Percentiles rank a stretch among this genome's conserved stretches.
Conservation (phyloP, 1,284 basidiomycete species). For the Cronartium quercuum region DNA sequence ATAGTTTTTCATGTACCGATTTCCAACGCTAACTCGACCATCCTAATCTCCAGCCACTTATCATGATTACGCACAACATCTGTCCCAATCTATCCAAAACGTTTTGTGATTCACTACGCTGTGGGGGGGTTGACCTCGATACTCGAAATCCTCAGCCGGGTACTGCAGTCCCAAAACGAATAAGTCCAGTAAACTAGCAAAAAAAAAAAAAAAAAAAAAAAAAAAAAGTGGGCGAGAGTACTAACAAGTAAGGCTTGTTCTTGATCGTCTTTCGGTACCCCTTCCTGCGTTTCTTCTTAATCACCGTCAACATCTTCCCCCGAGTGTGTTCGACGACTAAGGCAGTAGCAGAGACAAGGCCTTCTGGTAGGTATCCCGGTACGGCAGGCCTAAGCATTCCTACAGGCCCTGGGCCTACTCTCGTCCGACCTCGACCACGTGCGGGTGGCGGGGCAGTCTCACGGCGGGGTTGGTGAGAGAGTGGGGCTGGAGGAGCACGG, state of each 20-base stretch:
- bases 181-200: not conserved
- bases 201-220: not conserved
- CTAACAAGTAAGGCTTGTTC: slow-evolving; percentile 61
- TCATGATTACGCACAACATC: too few species aligned
- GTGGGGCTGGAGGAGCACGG: slow-evolving; percentile 55
- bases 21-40: too few species aligned
- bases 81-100: too few species aligned
- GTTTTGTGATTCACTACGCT: too few species aligned
- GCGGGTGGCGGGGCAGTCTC: slow-evolving; percentile 22
- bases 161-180: not conserved
- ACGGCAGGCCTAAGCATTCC: slow-evolving; percentile 43
- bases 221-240: not conserved
- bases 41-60: too few species aligned
- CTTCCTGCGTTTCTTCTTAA: slow-evolving; percentile 97
- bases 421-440: not conserved
- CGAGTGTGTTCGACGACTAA: slow-evolving; percentile 96
- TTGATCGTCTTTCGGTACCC: slow-evolving; percentile 76
- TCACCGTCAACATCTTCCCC: slow-evolving; percentile 76
- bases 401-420: slow-evolving; percentile 7
- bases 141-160: not conserved
- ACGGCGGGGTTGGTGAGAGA: slow-evolving; percentile 53
- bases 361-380: slow-evolving; percentile 38
- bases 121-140: not conserved
- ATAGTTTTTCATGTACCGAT: too few species aligned
- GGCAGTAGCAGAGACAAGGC: slow-evolving; percentile 64